These are phyloP conservation scores for Chloridella minuta DNA, from an alignment of 352 stramenopile species.

Conservation along the genomic window DNA sequence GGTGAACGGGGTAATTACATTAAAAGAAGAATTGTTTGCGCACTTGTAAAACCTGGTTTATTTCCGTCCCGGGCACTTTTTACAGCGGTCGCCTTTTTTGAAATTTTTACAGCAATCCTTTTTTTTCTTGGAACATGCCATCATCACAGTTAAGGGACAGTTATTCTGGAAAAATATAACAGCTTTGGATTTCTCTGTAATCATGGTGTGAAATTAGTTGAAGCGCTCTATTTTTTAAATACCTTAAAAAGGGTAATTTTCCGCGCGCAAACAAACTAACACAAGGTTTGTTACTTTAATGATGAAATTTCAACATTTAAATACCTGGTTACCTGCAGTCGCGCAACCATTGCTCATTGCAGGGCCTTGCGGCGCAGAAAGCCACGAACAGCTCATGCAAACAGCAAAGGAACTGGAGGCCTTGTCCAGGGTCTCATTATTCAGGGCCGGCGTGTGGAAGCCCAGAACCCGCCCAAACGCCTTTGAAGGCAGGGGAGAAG, in stretches of 20 bases:
- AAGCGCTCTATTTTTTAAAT: neutral
- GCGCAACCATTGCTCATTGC: neutral
- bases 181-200: neutral
- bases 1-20: neutral
- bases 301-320: neutral
- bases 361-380: neutral
- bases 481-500: neutral
- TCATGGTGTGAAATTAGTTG: neutral
- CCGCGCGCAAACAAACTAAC: neutral
- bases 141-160: neutral
- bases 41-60: neutral
- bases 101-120: slow-evolving; percentile 3
- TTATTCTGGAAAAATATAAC: neutral
- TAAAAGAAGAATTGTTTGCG: neutral
- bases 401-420: neutral
- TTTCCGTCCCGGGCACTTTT: neutral
- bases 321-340: neutral
- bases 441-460: neutral
- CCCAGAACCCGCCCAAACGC: neutral
- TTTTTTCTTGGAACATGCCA: neutral
- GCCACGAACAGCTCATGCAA: neutral
- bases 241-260: slow-evolving; percentile 2
- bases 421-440: neutral
- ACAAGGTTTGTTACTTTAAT: neutral
- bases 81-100: neutral